A percentile compares a stretch with the other conserved stretches of the same genome.
phyloP scores from a whole-genome alignment of 2,329 filamentous ascomycete species.

The Fusarium nisikadoi region DNA sequence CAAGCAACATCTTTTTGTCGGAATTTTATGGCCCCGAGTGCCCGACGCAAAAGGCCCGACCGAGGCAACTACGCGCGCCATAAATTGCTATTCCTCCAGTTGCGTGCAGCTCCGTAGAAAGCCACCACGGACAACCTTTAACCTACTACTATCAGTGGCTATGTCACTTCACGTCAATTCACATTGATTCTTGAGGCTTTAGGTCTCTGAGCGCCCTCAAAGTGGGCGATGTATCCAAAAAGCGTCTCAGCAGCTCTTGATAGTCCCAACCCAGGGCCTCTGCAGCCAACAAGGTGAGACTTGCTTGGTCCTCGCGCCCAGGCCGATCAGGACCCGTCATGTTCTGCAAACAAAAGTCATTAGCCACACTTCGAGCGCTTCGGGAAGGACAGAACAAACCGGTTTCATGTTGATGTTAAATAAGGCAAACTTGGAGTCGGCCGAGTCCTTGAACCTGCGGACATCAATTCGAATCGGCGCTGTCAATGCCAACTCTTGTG shows the following conservation, averaged over 20 bases:
- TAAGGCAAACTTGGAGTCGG: conserved; percentile 53
- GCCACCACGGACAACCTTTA: conserved; percentile 10
- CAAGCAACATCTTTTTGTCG: conserved; percentile 31
- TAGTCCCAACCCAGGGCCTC: conserved; percentile 30
- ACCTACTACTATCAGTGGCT: neutral
- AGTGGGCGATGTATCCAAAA: conserved; percentile 20
- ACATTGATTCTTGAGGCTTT: neutral
- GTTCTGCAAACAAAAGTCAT: conserved; percentile 26
- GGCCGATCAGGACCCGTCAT: conserved; percentile 32
- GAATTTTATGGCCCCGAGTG: conserved; percentile 35
- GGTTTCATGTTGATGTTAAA: conserved; percentile 66
- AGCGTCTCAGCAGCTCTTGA: conserved; percentile 14
- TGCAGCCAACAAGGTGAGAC: conserved; percentile 30
- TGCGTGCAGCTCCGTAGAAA: conserved; percentile 1
- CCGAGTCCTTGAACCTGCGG: conserved; percentile 48
- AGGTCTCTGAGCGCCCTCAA: conserved; percentile 11
- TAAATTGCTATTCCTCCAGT: conserved; percentile 1
- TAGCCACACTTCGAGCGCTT: neutral
- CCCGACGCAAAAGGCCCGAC: conserved; percentile 34
- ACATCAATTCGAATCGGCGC: conserved; percentile 61
- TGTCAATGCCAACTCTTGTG: conserved; percentile 51
- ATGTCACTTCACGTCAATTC: neutral
- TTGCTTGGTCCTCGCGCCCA: conserved; percentile 31
- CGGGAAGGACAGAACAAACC: conserved; percentile 45
- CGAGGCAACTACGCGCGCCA: conserved; percentile 6